Conservation (phyloP, 208 protist genomes). For the Leishmania braziliensis region DNA sequence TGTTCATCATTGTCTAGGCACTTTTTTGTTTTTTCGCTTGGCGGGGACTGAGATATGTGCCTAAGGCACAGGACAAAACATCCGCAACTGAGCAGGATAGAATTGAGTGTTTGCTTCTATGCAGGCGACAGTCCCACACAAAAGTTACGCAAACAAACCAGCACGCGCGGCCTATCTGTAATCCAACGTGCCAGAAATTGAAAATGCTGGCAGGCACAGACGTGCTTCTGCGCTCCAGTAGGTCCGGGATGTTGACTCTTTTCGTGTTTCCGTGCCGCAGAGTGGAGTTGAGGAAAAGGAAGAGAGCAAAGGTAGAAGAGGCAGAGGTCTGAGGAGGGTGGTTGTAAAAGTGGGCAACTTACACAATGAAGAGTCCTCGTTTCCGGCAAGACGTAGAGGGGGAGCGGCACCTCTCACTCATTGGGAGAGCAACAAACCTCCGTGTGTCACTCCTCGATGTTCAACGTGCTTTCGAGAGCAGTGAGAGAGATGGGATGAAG, state of each 20-base stretch:
- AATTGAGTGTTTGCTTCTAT: neutral
- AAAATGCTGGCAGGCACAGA: neutral
- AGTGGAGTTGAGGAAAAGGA: slow-evolving; percentile 1
- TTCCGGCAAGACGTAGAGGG: too few relatives aligned
- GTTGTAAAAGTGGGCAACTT: neutral
- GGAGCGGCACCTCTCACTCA: neutral
- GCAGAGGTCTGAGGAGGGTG: neutral
- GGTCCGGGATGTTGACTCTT: neutral
- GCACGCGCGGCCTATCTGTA: neutral
- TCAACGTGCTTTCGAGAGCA: too few relatives aligned
- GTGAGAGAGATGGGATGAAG: neutral
- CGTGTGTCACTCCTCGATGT: neutral
- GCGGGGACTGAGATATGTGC: neutral
- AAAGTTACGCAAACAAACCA: neutral
- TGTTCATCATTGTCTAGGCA: slow-evolving; percentile 19
- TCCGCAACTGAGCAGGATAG: neutral
- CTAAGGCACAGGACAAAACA: neutral
- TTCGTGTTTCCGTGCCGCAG: neutral
- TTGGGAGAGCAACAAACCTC: neutral
- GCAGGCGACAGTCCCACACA: neutral
- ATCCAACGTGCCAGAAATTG: neutral
- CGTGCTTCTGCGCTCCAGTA: neutral
- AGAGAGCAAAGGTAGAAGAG: neutral
- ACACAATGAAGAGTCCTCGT: neutral
- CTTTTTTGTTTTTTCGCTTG: neutral